phyloP scores from a whole-genome alignment of 163 green algal species.

The Botryococcus braunii region DNA sequence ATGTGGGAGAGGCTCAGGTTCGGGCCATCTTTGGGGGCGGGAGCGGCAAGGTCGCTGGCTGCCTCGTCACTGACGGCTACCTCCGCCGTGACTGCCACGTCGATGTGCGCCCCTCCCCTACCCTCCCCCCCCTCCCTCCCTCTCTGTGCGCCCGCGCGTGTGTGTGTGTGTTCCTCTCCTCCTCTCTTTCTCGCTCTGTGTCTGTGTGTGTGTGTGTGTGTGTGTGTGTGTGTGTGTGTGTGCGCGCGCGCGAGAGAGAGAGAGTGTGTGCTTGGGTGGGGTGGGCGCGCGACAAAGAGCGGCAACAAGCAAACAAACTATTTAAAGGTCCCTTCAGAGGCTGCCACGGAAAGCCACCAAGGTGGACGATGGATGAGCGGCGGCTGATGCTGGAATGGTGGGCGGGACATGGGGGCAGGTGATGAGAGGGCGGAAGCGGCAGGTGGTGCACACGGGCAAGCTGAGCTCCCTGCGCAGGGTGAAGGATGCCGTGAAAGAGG shows the following conservation, averaged over 20 bases:
- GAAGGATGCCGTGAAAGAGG: constrained; percentile 88
- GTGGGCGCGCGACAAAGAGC: no score
- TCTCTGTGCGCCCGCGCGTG: no score
- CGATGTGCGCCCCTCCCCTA: constrained; percentile 23
- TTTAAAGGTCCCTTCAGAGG: no score
- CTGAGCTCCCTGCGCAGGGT: constrained; percentile 76
- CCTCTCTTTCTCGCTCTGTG: no score
- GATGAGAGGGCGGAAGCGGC: constrained; percentile 50
- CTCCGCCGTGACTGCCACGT: constrained; percentile 40
- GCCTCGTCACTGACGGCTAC: constrained; percentile 64
- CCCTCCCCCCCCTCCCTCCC: neutral
- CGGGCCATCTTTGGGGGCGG: constrained; percentile 88
- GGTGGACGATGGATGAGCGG: no score
- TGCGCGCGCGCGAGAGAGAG: no score
- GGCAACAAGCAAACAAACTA: no score
- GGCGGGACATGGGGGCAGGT: constrained; percentile 27
- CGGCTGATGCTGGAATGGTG: neutral
- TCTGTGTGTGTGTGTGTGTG: no score
- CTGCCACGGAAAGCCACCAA: no score
- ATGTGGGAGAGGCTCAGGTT: constrained; percentile 55
- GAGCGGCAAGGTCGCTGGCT: constrained; percentile 62
- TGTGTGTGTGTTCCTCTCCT: no score
- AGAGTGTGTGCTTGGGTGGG: no score
- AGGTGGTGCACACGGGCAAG: constrained; percentile 64
- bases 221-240: no score